Base-by-base conservation (phyloP, 192 early-diverging fungal species). In the Coemansia sp. region DNA sequence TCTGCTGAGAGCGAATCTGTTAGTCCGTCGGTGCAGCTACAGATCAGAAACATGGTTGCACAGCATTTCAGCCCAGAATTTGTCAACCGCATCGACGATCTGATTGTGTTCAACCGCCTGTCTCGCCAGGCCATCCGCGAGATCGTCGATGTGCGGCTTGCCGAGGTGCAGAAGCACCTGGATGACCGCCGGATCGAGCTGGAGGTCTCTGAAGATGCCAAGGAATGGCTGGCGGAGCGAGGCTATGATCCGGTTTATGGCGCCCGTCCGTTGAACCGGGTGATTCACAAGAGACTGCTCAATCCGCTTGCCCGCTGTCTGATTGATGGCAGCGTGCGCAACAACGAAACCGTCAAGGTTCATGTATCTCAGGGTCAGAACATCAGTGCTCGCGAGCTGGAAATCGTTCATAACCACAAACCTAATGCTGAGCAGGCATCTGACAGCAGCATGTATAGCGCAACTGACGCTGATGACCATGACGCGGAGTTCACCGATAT, bases 51-150 rank as follows among this genome's bases (percentile, higher is more conserved):
- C 61, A 87, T 89, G 52, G 88, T 94, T 8, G 86, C 90, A 32
- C 87, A 84, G 14, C 91, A 92, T 55, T 93, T 94, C 66, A 84
- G 88, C 32, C 91, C 91, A 38, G 91, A 94, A 76, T 91, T 94
- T 72, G 81, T 86, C 51, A 94, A 94, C 71, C 88, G 91, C 71
- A 88, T 94, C 51, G 91, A 93, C 66, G 91, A 93, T 66, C 74
- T 94, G 68, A 87, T 93, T n/a, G 87, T 92, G 20, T 92, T 92
- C 75, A 93, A 93, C 72, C 79, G 90, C 4, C 85, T 94, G 9
- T 81, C 86, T 1, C 87, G 88, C 65, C 69, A 52, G 0, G 88
- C 87, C n/a, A 90, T 94, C 54, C 84, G 84, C n/a, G 79, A 85
- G 51, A 93, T 94, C 71, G 93, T 91, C 18, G 87, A 93, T 66